Evolutionary conservation across 345 rosid species (phyloP), one percentile per base, ranked within the genome.

Genomic region (Brassica carinata): DNA sequence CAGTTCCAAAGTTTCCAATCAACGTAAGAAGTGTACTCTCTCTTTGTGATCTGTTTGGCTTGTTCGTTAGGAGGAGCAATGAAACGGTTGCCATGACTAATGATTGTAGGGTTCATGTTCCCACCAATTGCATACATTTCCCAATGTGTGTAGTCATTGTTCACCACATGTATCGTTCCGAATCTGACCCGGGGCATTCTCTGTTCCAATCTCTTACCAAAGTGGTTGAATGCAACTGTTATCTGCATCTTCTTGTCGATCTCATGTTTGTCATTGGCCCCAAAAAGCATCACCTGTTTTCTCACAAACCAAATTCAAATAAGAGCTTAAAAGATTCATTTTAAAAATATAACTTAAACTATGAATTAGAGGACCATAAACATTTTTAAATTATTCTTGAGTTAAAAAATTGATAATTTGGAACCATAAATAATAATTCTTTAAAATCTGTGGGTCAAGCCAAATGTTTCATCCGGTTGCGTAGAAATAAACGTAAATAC

Each of bases 111-210:
- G 19, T 74, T 17, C 18, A 67, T 40, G 79, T 90, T 92, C 17
- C 94, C 97, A 33, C 94, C 93, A 6, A 92, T 88, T 19, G 93
- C 92, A 51, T 89, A 92, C 89, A 80, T 87, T 15, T 73, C 82
- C 94, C 94, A 91, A 57, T 88, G 94, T 27, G 94, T 88, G 74
- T 90, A 90, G 82, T 92, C 97, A 72, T 92, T 92, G 82, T 92
- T 92, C 33, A 89, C 93, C 10, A 92, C 91, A 72, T 92, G 97
- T 51, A 87, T 14, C 77, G 83, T 72, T 11, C 97, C 94, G 59
- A 51, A 86, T 67, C 94, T 78, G 73, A 87, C 83, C 72, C 94
- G 86, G 0, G 85, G 85, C 85, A 83, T 83, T 33, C 83, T 78
- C 74, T 83, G 85, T 10, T 69, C 73, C 51, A 83, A 55, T 73